Percentiles rank a stretch among this genome's conserved stretches.
Evolutionary conservation across 805 yeast species (phyloP).

Genomic region (Ogataea parapolymorpha): DNA sequence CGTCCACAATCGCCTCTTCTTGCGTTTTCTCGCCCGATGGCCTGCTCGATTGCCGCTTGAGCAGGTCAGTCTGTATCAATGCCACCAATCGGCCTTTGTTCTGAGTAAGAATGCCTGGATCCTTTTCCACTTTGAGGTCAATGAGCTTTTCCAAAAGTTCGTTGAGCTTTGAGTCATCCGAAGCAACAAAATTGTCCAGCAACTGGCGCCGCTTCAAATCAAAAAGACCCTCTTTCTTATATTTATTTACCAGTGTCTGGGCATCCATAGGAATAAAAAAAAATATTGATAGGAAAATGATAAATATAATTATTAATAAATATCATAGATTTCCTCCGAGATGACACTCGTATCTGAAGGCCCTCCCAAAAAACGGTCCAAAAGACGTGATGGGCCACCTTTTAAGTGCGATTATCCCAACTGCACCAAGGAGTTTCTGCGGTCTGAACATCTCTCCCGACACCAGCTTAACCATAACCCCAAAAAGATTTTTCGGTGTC

Average conservation of each 20-base stretch:
- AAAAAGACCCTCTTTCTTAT: conserved; percentile 48
- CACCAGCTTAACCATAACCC: conserved; percentile 63
- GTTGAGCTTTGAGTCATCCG: conserved; percentile 17
- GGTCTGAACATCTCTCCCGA: conserved; percentile 63
- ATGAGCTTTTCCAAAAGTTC: conserved; percentile 33
- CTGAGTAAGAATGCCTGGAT: conserved; percentile 44
- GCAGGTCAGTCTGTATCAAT: conserved; percentile 48
- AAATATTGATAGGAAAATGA: background rate
- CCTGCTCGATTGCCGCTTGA: conserved; percentile 24
- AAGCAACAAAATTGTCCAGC: conserved; percentile 38
- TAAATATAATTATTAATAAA: background rate
- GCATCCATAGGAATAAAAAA: conserved; percentile 21
- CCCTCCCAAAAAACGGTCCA: conserved; percentile 12
- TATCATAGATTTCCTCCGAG: background rate
- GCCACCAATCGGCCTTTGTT: conserved; percentile 52
- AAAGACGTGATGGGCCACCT: conserved; percentile 27
- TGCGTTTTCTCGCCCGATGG: conserved; percentile 9
- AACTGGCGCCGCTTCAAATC: conserved; percentile 43
- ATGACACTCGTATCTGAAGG: no score
- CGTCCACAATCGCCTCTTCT: conserved; percentile 15
- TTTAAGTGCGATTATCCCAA: conserved; percentile 41
- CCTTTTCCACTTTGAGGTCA: conserved; percentile 43
- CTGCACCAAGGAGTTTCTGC: conserved; percentile 54
- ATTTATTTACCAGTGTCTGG: conserved; percentile 37
- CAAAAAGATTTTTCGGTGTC: conserved; percentile 52